Evolutionary conservation across 1,284 basidiomycete genomes (phyloP), one percentile per base, ranked within the genome.

Genomic region (Fomitiporia mediterranea): DNA sequence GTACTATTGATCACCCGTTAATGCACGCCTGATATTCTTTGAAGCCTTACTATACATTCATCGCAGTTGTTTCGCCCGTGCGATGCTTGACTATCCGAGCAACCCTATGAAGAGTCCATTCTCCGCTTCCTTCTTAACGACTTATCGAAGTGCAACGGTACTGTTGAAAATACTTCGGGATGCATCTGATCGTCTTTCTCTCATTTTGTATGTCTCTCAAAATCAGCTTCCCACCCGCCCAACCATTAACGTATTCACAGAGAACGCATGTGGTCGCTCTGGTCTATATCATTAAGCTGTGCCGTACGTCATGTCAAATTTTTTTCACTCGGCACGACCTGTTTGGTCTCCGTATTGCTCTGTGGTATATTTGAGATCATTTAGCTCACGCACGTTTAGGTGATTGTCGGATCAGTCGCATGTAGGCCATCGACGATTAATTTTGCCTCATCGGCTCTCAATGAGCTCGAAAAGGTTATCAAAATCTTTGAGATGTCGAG

Each of bases 51-150:
- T 61, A 21, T 61, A 61, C 39, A 28, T 64, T 3, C 61, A 64
- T 38, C 55, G 61, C 13, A 58, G 56, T 30, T 63, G 53, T 38
- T 64, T 64, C 43, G 63, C 60, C 4, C 57, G 60, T 25, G 63
- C 63, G 1, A 7, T 64, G 8, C 47, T 51, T n/a, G 61, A 63
- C 27, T 40, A 55, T 51, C 56, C 58, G 5, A 15, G 15, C 21
- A 42, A 61, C 37, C 52, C 53, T 13, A 25, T 56, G 6, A 21
- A 43, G 21, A 59, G 58, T 51, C 54, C 48, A 9, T 59, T 51
- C 34, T 48, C 55, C 5, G 42, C 48, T 30, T 59, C 58, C 11
- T 56, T 59, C 27, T 35, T 59, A 8, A 38, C 49, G 17, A 28
- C 50, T n/a, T 58, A 55, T 35, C 35, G 52, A 3, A 50, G 21